These are phyloP conservation scores for Kuraishia hungarica DNA, from an alignment of 805 yeast species.

Conservation along the genomic window DNA sequence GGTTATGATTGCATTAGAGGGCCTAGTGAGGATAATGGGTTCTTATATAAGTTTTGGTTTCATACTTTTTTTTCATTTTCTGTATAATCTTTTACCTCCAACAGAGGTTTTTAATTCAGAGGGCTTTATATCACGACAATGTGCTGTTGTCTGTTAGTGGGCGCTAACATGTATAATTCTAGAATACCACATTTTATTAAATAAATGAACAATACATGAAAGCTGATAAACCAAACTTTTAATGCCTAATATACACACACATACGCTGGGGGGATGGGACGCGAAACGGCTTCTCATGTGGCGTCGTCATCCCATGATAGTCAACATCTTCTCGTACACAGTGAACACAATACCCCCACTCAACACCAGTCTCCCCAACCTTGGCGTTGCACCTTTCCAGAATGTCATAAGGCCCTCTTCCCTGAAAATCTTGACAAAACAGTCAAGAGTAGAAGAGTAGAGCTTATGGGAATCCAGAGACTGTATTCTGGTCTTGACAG, in stretches of 20 bases:
- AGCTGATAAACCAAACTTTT: not conserved
- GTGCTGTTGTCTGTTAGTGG: too few species aligned
- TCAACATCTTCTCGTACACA: conserved; percentile 84
- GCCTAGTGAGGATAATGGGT: not conserved
- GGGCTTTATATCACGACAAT: too few species aligned
- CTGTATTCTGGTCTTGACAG: conserved; percentile 96
- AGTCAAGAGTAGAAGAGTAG: conserved; percentile 71
- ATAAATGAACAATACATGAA: not conserved
- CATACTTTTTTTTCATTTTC: not conserved
- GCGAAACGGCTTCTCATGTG: not conserved
- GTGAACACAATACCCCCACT: conserved; percentile 98
- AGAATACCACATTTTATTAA: not conserved
- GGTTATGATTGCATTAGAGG: not conserved
- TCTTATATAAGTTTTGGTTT: not conserved
- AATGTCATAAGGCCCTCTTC: conserved; percentile 87
- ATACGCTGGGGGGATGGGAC: not conserved
- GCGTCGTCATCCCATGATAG: conserved; percentile 30
- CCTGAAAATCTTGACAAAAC: conserved; percentile 70
- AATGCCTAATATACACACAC: not conserved
- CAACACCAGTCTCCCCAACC: conserved; percentile 83
- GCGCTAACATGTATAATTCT: too few species aligned
- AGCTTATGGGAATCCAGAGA: conserved; percentile 67
- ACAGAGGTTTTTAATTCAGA: not conserved
- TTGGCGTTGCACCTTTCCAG: conserved; percentile 98
- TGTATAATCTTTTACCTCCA: not conserved